Evolutionary conservation across 2,329 filamentous ascomycete genomes (phyloP).

Genomic region (Nannizziopsis arthrosporioides): DNA sequence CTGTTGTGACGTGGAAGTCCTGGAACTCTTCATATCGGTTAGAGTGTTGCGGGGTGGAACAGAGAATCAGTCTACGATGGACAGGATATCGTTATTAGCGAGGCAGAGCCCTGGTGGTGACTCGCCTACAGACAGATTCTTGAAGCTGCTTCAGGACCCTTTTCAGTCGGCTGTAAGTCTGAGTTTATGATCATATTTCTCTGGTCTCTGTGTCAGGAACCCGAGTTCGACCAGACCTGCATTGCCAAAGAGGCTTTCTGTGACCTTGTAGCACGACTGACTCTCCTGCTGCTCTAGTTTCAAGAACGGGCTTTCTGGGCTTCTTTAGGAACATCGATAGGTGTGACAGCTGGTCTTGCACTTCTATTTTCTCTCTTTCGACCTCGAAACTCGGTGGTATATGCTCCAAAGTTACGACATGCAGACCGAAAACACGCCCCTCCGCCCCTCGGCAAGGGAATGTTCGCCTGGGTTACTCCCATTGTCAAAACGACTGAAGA

Average conservation of each 20-base stretch:
- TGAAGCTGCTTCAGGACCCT: slow-evolving; percentile 36
- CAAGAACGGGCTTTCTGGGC: slow-evolving; percentile 57
- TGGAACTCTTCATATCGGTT: not conserved
- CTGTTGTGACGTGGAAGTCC: not conserved
- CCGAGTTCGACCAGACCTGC: not conserved
- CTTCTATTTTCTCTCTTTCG: slow-evolving; percentile 78
- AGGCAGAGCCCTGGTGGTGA: slow-evolving; percentile 3
- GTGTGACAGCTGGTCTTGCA: slow-evolving; percentile 60
- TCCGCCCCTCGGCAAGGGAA: slow-evolving; percentile 71
- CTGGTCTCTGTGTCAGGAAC: slow-evolving; percentile 6
- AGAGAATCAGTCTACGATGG: not conserved
- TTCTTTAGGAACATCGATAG: slow-evolving; percentile 68
- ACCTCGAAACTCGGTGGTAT: slow-evolving; percentile 83
- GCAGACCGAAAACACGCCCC: slow-evolving; percentile 82
- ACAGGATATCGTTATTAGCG: not conserved
- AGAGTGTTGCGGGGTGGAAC: not conserved
- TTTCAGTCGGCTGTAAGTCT: slow-evolving; percentile 34
- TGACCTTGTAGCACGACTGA: not conserved
- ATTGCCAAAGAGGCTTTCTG: not conserved
- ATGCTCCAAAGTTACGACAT: slow-evolving; percentile 87
- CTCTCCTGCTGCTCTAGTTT: slow-evolving; percentile 32
- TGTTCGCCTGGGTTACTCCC: slow-evolving; percentile 76
- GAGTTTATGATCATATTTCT: slow-evolving; percentile 4
- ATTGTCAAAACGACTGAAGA: slow-evolving; percentile 67
- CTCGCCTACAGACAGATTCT: slow-evolving; percentile 27